A percentile compares a stretch with the other conserved stretches of the same genome.
Conservation (phyloP, 768 basidiomycete genomes). For the Kwoniella europaea region DNA sequence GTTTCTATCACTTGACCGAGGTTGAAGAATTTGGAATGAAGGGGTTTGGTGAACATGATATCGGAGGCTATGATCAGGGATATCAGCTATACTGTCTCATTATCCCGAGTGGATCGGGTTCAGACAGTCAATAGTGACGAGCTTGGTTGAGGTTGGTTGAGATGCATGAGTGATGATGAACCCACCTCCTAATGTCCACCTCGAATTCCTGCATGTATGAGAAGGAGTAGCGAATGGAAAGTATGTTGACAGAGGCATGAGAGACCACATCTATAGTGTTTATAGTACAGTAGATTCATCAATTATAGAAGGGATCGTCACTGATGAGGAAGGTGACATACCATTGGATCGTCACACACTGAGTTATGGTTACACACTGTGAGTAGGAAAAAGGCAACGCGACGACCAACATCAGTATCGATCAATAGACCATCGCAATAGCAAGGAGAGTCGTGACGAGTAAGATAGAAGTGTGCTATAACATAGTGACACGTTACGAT, state of each 20-base stretch:
- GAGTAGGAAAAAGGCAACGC: conserved; percentile 6
- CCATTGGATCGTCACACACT: conserved; percentile 63
- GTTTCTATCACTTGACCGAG: conserved; percentile 91
- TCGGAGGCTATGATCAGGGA: conserved; percentile 61
- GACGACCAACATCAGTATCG: background rate
- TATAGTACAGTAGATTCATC: conserved; percentile 61
- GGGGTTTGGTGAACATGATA: conserved; percentile 93
- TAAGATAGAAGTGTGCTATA: background rate
- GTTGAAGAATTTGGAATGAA: conserved; percentile 82
- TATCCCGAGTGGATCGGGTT: background rate
- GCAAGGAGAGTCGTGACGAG: background rate
- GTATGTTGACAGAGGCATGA: conserved; percentile 58
- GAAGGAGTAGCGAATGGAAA: conserved; percentile 45
- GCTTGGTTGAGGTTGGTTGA: background rate
- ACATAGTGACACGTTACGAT: background rate
- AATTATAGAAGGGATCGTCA: too few relatives aligned
- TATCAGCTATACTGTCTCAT: background rate
- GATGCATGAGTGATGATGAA: conserved; percentile 5
- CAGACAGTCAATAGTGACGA: background rate
- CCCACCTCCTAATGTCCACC: conserved; percentile 80
- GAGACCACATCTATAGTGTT: conserved; percentile 82
- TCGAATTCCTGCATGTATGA: conserved; percentile 59
- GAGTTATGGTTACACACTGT: conserved; percentile 93
- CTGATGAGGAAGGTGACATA: conserved; percentile 24
- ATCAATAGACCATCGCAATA: too few relatives aligned